Base-by-base conservation (phyloP, 2,329 filamentous ascomycete species). In the Fusarium robinianum region DNA sequence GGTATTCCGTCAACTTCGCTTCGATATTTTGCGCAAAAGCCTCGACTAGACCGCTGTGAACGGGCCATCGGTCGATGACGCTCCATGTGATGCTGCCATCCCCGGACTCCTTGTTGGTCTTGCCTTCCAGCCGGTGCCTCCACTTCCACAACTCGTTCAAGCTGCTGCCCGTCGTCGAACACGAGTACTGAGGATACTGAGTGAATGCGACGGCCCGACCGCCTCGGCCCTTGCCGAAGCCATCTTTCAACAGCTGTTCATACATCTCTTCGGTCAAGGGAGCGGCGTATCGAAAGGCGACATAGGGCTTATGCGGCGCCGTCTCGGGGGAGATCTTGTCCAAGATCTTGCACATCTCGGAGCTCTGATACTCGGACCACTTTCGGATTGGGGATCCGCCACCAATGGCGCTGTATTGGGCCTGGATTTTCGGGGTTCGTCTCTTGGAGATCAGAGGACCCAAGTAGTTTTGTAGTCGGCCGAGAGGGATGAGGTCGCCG, bases 71-170 rank as follows among this genome's bases (percentile, higher is more conserved):
- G 70, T 99, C 94, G 67, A 99, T 99, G 39, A 97, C 92, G 68
- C 90, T 96, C 94, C 94, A 99, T 45, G 85, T 79, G 54, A 99
- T 96, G 2, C 84, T 76, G 9, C 91, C 91, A 24, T 81, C 74
- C 7, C 57, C 53, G 15, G 74, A 74, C 26, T 73, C 73, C 29
- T 74, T 72, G 3, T 71, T 77, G 29, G 78, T 74, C 68, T 89
- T 90, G 25, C 88, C 89, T 68, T 97, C 91, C 39, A 99, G 72
- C 51, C 90, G 78, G 63, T 90, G 87, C 52, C 91, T 81, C 90
- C 91, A 96, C 72, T 95, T 96, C 94, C 94, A 99, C 23, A 99
- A 73, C 72, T 99, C 94, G 63, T 99, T 99, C 44, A 99, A 72
- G 51, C 90, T 96, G 68, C 90, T 96, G 15, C 94, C 94, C 0